phyloP scores from a whole-genome alignment of 83 land plant species.

The Thuja plicata region DNA sequence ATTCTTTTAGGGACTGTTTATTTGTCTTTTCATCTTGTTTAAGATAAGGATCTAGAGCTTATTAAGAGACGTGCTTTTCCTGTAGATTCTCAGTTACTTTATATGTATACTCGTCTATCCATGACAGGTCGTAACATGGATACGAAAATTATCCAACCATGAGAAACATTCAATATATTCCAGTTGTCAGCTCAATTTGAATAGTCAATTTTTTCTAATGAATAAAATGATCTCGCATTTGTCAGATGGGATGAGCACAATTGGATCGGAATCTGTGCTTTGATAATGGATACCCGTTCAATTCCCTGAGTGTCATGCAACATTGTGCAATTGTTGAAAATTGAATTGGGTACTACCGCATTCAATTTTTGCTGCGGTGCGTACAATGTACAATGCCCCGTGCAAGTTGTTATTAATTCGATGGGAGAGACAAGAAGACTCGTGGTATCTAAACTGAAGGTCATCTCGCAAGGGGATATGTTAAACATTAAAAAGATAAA shows the following conservation, averaged over 20 bases:
- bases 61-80: neutral
- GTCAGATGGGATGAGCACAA: neutral
- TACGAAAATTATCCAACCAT: neutral
- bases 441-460: too few relatives aligned
- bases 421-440: too few relatives aligned
- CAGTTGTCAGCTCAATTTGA: neutral
- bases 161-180: neutral
- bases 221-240: neutral
- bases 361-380: too few relatives aligned
- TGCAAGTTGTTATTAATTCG: too few relatives aligned
- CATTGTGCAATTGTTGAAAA: too few relatives aligned
- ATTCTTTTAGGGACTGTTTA: conserved; percentile 2
- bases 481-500: too few relatives aligned
- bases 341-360: too few relatives aligned
- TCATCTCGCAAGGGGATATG: too few relatives aligned
- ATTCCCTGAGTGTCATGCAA: too few relatives aligned
- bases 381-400: too few relatives aligned
- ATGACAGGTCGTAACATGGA: neutral
- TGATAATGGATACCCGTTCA: too few relatives aligned
- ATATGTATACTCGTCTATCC: neutral
- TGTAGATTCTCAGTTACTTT: neutral
- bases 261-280: too few relatives aligned
- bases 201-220: neutral
- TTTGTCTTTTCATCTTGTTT: neutral
- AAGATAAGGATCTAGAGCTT: neutral